A percentile compares a stretch with the other conserved stretches of the same genome.
phyloP scores from a whole-genome alignment of 148 eudicot genomes.

The Vaccinium darrowii region DNA sequence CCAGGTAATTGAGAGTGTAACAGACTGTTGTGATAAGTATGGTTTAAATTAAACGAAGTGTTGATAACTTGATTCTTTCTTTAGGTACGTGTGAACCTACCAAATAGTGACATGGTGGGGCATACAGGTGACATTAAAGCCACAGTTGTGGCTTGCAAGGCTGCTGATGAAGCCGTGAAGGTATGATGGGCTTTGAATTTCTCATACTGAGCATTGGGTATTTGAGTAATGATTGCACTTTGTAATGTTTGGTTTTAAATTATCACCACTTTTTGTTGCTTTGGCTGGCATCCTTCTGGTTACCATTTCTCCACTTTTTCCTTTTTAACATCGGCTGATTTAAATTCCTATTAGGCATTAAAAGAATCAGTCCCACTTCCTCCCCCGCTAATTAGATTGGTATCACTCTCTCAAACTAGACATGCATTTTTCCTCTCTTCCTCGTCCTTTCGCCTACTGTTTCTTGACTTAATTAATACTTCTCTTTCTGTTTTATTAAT shows the following conservation, averaged over 20 bases:
- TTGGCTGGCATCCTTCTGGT: not conserved
- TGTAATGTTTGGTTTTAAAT: not conserved
- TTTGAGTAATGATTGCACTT: constrained; percentile 1
- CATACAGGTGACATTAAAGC: constrained; percentile 94
- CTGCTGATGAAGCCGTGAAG: constrained; percentile 97
- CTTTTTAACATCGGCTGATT: not conserved
- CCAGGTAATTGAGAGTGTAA: constrained; percentile 46
- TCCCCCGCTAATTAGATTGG: not conserved
- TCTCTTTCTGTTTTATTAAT: not conserved
- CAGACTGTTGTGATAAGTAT: not conserved
- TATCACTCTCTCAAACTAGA: not conserved
- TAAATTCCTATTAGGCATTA: not conserved
- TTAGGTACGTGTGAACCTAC: constrained; percentile 92
- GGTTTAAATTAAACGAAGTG: not conserved
- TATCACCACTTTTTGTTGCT: not conserved
- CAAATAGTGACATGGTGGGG: constrained; percentile 93
- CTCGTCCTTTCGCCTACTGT: not conserved
- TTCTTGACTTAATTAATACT: not conserved
- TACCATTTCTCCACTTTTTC: not conserved
- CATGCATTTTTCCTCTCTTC: not conserved
- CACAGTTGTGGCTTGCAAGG: constrained; percentile 80
- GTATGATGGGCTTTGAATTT: constrained; percentile 31
- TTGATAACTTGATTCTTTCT: not conserved
- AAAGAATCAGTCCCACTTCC: not conserved
- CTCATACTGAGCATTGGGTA: not conserved